Conservation (phyloP, 495 filamentous ascomycete genomes). For the Penicillium maclennaniae region DNA sequence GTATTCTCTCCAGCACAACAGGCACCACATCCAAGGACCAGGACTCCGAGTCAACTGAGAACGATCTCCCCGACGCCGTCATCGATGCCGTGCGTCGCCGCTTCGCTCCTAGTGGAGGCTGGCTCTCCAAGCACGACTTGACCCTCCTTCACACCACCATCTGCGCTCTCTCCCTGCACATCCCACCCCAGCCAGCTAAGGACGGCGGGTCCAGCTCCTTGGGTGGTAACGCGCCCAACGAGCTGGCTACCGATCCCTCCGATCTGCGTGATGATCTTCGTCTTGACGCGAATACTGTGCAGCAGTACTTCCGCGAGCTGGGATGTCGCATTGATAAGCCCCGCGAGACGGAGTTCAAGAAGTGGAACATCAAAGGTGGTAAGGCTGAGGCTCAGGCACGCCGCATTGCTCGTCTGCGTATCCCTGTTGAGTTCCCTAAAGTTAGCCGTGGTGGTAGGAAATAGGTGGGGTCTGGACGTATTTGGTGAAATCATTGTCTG, state of each 20-base stretch:
- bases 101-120: constrained; percentile 57
- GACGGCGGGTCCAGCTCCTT: constrained; percentile 44
- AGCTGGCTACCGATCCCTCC: constrained; percentile 70
- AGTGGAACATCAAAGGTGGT: constrained; percentile 46
- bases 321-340: constrained; percentile 57
- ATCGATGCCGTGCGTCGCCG: constrained; percentile 64
- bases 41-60: constrained; percentile 7
- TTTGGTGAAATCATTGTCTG: constrained; percentile 12
- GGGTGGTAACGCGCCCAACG: constrained; percentile 60
- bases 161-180: constrained; percentile 59
- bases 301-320: constrained; percentile 73
- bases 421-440: constrained; percentile 84
- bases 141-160: constrained; percentile 66
- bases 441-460: constrained; percentile 38
- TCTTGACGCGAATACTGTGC: constrained; percentile 59
- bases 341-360: constrained; percentile 40
- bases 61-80: constrained; percentile 53
- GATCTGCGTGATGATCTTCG: constrained; percentile 76
- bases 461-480: constrained; percentile 12
- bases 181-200: constrained; percentile 36
- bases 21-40: constrained; percentile 11
- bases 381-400: constrained; percentile 59
- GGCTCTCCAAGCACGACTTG: constrained; percentile 57
- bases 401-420: constrained; percentile 62
- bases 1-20: constrained; percentile 36